Evolutionary conservation across 345 rosid genomes (phyloP), one percentile per base, ranked within the genome.

Genomic region (Arabidopsis arenosa): DNA sequence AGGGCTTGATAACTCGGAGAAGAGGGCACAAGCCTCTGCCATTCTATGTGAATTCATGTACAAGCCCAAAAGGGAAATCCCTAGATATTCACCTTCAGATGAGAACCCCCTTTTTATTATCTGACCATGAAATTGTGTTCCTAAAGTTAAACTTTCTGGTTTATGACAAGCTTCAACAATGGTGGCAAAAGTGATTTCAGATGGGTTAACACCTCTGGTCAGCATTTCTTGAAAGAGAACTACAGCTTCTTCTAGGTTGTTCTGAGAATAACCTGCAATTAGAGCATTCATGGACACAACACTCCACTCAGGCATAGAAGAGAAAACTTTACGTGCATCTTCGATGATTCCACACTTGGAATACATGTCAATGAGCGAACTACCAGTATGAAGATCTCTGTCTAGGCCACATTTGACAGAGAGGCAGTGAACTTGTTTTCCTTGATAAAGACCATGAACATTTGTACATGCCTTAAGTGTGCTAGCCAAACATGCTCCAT

Each of bases 321-420:
- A 79, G 68, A 87, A 76, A 68, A 88, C 77, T 76, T 72, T 72
- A 60, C 64, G 82, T 7, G 92, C 90, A 63, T 83, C 80, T 55
- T 63, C 81, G 17, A 84, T 73, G 70, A 40, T 79, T 56, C 89
- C 89, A 75, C 90, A 85, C 83, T 91, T 93, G 7, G 84, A 84
- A 79, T 94, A 92, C 98, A 90, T 84, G 84, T 87, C 97, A 73
- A 94, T 80, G 63, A 94, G 96, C 48, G 97, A 86, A 83, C 97
- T 90, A 79, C 96, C 98, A 40, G 87, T 63, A 78, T 87, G 93
- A 18, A 92, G 87, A 75, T 90, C 86, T 32, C 82, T 89, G 77
- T 90, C 95, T 69, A 88, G 81, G 70, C 92, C 86, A 75, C 77
- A 72, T 81, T 90, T 90, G 60, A 87, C 83, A 41, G 92, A 85